Base-by-base conservation (phyloP, 805 yeast genomes). In the Saccharomycopsis guyanensis region DNA sequence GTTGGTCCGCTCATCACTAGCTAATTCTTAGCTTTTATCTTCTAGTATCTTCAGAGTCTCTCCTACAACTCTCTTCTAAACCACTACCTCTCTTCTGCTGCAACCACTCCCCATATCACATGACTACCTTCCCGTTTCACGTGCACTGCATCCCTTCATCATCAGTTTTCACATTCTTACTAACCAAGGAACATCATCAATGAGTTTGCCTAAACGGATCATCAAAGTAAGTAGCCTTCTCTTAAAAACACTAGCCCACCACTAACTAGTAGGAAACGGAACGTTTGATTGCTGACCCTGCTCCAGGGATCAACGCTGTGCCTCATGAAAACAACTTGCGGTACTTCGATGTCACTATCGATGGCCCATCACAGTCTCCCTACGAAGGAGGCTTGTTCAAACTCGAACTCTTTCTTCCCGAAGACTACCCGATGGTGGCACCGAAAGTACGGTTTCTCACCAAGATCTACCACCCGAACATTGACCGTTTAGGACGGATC, bases 391-490 rank as follows among this genome's bases (percentile, higher is more conserved):
- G 86, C 24, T 58, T 68, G 3, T 93, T 93, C 68, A 72, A 82
- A 55, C 69, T 93, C 49, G 98, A 93, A 63, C 69, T 93, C 53
- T 93, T 75, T 60, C 66, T 93, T 53, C 97, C 98, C 1, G 97
- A 93, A 59, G 98, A 93, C 60, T 93, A 93, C 63, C 98, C 98
- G 10, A 84, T 91, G 97, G 87, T 86, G 58, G 95, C 98, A 0
- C 98, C 98, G 43, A 89, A 88, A 61, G 94, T 93, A 45, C 75
- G 98, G 49, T 93, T 93, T 57, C 67, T 93, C 53, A 93, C 98
- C 25, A 86, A 82, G 63, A 89, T 93, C 23, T 93, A 93, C 63
- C 98, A 93, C 60, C 98, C 96, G 37, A 93, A 93, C 64, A 93
- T 93, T 56, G 98, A 93, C 61, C 77, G 93, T 61, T 71, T 93